Conservation (phyloP, 2,329 filamentous ascomycete species). For the Cercospora sesami region DNA sequence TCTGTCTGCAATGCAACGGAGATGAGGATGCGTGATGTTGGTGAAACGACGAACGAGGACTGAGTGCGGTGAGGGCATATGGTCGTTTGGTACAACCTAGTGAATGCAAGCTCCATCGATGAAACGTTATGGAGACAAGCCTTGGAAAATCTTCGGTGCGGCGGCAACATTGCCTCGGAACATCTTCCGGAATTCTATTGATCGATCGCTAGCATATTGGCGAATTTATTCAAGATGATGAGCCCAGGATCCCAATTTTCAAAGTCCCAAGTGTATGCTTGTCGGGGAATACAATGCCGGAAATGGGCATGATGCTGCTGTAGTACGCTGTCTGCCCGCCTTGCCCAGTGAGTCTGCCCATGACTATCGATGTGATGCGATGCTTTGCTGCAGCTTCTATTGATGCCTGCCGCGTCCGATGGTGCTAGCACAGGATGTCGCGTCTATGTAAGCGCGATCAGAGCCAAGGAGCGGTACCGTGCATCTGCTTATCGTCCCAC, state of each 20-base stretch:
- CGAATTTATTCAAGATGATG: background rate
- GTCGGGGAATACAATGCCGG: background rate
- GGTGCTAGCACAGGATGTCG: background rate
- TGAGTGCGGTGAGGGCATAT: background rate
- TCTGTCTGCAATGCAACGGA: background rate
- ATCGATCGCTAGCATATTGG: background rate
- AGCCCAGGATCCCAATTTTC: background rate
- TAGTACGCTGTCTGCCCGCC: background rate
- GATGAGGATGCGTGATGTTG: background rate
- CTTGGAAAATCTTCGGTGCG: background rate
- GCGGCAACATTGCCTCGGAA: background rate
- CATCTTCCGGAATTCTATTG: background rate
- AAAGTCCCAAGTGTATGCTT: background rate
- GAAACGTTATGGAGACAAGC: background rate
- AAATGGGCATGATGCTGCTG: background rate
- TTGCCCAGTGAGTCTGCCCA: background rate
- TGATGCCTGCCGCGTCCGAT: background rate
- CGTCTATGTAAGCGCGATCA: conserved; percentile 18
- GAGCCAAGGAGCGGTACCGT: conserved; percentile 33
- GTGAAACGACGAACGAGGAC: background rate
- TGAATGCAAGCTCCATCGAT: background rate
- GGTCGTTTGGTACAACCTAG: background rate
- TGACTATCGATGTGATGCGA: background rate
- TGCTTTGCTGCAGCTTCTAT: background rate
- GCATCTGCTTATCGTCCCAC: conserved; percentile 30